Percentiles rank a stretch among this genome's conserved stretches.
Conservation (phyloP, 305 asterid species). For the Caryopteris hybrid region DNA sequence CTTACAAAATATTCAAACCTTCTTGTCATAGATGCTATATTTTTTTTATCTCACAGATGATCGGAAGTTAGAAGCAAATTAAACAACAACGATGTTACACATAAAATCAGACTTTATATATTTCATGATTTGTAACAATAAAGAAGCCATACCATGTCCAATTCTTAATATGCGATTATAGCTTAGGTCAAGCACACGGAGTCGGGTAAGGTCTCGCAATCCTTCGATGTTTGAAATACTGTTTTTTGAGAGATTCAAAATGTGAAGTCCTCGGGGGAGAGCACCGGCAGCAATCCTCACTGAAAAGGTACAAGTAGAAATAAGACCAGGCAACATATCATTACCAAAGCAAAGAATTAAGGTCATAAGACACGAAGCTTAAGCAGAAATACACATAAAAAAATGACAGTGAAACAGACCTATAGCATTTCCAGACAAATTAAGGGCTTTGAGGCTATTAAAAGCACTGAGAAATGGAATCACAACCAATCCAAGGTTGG, state of each 20-base stretch:
- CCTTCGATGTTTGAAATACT: conserved; percentile 85
- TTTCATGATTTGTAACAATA: background rate
- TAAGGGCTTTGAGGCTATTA: conserved; percentile 69
- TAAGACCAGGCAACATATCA: background rate
- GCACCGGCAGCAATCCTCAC: conserved; percentile 87
- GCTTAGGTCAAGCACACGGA: conserved; percentile 93
- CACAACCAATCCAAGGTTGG: conserved; percentile 79
- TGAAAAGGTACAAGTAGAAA: conserved; percentile 23
- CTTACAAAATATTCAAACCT: background rate
- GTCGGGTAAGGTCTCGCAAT: conserved; percentile 80
- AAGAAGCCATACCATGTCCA: conserved; percentile 74
- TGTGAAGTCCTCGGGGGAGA: conserved; percentile 92
- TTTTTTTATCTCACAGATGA: background rate
- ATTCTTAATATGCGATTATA: conserved; percentile 82
- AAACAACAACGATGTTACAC: background rate
- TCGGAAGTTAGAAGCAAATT: conserved; percentile 1
- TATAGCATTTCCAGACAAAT: conserved; percentile 86
- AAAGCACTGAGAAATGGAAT: conserved; percentile 87
- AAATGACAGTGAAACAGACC: conserved; percentile 42
- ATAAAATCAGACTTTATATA: background rate
- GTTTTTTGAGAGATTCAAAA: conserved; percentile 84
- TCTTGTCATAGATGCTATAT: background rate
- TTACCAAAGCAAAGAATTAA: background rate
- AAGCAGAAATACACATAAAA: background rate
- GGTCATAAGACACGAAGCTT: background rate